Base-by-base conservation (phyloP, 371 early-diverging fungal species). In the Chytridium lagenaria region DNA sequence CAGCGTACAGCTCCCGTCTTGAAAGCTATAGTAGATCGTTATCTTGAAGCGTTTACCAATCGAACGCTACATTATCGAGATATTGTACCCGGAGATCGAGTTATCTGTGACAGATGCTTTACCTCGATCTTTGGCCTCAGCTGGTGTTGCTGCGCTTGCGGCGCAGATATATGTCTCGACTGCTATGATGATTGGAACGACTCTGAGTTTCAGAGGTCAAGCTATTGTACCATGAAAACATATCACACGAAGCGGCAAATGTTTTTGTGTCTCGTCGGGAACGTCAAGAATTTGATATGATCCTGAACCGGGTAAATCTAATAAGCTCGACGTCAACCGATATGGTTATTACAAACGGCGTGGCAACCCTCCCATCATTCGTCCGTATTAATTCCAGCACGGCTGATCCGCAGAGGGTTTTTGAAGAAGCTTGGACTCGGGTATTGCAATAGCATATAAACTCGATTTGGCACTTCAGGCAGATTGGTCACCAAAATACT, bases 141-240 rank as follows among this genome's bases (percentile, higher is more conserved):
- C 70, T 90, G 78, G 72, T 65, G 82, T 39, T 92, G 93, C 71
- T 51, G 75, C 33, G 34, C 75, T 49, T 90, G 91, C 51, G 85
- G 81, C 7, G n/a, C 67, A 1, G 91, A 90, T 44, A 2, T 89
- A 2, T 92, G 93, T 68, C 22, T 76, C 1, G 73, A 67, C 2
- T 92, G 93, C 69, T 84, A 73, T 61, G 70, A 80, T 16, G 72
- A 59, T n/a, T 44, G 37, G 50, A 67, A n/a, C 7, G 67, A 67
- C n/a, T n/a, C n/a, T 31, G 5, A 16, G 34, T 12, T 34, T 37
- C 65, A 5, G 26, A 22, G 10, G 10, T 7, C 65, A 64, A 57
- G 15, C 30, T 30, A 57, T 22, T 57, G 57, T 57, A 23, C n/a
- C n/a, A 7, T 57, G 26, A 23, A 23, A 26, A 26, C 15, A 15